These are phyloP conservation scores for Aspergillus spinulosporus DNA, from an alignment of 2,329 filamentous ascomycete species.

Conservation along the genomic window DNA sequence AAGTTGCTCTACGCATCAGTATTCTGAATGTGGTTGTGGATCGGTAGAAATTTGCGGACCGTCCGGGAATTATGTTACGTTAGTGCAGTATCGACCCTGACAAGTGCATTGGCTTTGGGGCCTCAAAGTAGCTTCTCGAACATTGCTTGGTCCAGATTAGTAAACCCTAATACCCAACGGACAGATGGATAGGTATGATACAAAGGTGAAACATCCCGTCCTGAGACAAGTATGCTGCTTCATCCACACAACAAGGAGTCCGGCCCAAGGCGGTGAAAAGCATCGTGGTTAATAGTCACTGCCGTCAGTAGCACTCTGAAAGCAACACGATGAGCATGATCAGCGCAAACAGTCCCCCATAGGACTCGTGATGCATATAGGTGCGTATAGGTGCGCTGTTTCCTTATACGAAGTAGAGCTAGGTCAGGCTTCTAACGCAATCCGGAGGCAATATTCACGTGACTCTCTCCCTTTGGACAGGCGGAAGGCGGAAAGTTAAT, in stretches of 20 bases:
- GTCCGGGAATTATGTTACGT: too few relatives aligned
- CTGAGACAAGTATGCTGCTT: background rate
- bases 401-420: background rate
- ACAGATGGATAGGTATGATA: background rate
- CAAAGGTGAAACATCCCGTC: background rate
- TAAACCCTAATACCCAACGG: background rate
- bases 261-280: background rate
- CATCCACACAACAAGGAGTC: background rate
- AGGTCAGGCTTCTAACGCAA: background rate
- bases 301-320: background rate
- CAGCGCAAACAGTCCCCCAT: background rate
- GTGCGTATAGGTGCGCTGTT: background rate
- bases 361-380: background rate
- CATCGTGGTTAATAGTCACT: background rate
- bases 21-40: too few relatives aligned
- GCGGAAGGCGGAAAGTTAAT: background rate
- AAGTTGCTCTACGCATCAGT: too few relatives aligned
- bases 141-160: too few relatives aligned
- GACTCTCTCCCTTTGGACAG: background rate
- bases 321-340: background rate
- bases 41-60: too few relatives aligned
- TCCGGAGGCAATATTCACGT: background rate
- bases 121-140: too few relatives aligned
- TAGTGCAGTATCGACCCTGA: too few relatives aligned
- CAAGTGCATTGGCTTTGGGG: too few relatives aligned